Evolutionary conservation across 495 filamentous ascomycete species (phyloP), one percentile per base, ranked within the genome.

Genomic region (Xylaria nigripes): DNA sequence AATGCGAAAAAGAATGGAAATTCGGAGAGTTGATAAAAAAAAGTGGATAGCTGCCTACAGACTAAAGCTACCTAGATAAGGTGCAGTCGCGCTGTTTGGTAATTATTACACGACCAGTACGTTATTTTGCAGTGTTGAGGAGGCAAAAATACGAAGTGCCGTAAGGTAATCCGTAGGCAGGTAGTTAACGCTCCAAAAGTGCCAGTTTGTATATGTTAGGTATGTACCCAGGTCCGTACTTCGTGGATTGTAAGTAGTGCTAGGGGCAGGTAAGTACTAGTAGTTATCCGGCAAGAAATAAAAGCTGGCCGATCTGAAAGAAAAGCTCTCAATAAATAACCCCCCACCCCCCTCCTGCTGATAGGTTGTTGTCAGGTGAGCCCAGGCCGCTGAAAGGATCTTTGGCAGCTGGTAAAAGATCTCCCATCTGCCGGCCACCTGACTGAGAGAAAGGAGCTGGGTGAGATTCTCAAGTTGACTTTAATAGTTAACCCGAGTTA

Each of bases 21-120:
- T 48, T 22, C 9, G 44, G 23, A 48, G 8, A 5, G 18, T 13
- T 9, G 22, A 40, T 32, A 12, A 36, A 27, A 45, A 45, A 13
- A 24, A 55, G 24, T 48, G 53, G 38, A 25, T 54, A 54, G 45
- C 38, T 22, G 16, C 32, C 41, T n/a, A 52, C 32, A 7, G 13
- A 7, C 8, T 8, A 36, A 4, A 36, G 32, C 3, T 36, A 7
- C 32, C 4, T 29, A 29, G 9, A 4, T 4, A 29, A 4, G 27
- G 9, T 29, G 27, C 4, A 29, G 27, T 4, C 4, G 4, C 36
- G 16, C 5, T 18, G 36, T 40, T 40, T 40, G 36, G 36, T 40
- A 40, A 40, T 40, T 40, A 40, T 40, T 40, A 40, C 36, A 40
- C 36, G 16, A 40, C 36, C 36, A 40, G 36, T 40, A 40, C 36